These are phyloP conservation scores for Serendipita sp. DNA, from an alignment of 768 basidiomycete species.

Conservation along the genomic window DNA sequence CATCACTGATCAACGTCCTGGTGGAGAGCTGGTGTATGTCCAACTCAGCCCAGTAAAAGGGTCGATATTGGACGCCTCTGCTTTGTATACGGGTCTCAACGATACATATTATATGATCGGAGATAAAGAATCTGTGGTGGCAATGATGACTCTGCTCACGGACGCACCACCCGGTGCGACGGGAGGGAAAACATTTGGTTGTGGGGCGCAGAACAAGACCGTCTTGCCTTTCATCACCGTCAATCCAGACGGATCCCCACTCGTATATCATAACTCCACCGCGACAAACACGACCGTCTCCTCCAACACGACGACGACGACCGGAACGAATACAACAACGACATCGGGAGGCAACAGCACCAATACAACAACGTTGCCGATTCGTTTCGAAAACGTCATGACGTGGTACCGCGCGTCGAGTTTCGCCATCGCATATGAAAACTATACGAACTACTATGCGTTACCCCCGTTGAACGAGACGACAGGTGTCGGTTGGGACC, in stretches of 20 bases:
- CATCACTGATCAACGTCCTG: neutral
- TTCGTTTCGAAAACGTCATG: slow-evolving; percentile 6
- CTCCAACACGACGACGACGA: neutral
- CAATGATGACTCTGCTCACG: neutral
- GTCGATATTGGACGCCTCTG: neutral
- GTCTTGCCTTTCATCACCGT: neutral
- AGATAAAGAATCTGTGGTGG: neutral
- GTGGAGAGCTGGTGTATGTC: neutral
- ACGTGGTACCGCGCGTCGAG: slow-evolving; percentile 9
- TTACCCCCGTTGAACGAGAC: neutral
- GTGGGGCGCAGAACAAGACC: neutral
- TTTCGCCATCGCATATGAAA: slow-evolving; percentile 7
- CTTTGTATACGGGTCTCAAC: neutral
- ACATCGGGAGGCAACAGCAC: too few species aligned
- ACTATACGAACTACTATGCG: slow-evolving; percentile 9
- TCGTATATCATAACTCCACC: neutral
- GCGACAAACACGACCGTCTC: neutral
- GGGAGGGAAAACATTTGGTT: neutral
- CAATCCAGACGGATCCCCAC: neutral
- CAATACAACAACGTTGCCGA: neutral
- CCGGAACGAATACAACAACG: too few species aligned
- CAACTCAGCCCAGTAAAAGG: neutral
- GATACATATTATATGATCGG: neutral
- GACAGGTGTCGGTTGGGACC: neutral
- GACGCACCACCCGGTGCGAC: neutral